These are phyloP conservation scores for Phytophthora chlamydospora DNA, from an alignment of 352 stramenopile species.

Conservation along the genomic window DNA sequence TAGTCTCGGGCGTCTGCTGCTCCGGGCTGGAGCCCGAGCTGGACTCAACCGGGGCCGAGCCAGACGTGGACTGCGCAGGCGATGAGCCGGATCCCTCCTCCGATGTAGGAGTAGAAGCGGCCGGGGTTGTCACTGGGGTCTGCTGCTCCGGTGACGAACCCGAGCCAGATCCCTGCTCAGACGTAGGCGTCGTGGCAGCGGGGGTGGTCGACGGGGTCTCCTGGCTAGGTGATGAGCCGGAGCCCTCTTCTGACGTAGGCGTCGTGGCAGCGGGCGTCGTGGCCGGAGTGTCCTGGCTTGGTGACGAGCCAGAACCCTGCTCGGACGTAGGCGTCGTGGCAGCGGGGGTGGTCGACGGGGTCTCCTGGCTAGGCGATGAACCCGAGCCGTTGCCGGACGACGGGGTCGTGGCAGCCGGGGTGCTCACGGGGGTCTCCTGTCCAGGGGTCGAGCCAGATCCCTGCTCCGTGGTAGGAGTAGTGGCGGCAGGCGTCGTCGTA, in stretches of 20 bases:
- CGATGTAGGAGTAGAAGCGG: slow-evolving; percentile 3
- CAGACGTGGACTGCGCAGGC: slow-evolving; percentile 13
- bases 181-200: slow-evolving; percentile 9
- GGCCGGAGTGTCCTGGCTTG: neutral
- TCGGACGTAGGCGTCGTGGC: slow-evolving; percentile 4
- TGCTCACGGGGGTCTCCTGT: slow-evolving; percentile 15
- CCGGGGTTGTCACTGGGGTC: slow-evolving; percentile 2
- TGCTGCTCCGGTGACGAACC: slow-evolving; percentile 3
- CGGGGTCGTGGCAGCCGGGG: neutral
- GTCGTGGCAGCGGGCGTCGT: slow-evolving; percentile 4
- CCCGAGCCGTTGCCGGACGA: neutral
- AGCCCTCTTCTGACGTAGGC: neutral
- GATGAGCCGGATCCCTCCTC: slow-evolving; percentile 12
- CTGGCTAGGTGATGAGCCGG: slow-evolving; percentile 1
- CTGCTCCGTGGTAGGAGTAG: slow-evolving; percentile 3
- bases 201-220: slow-evolving; percentile 12
- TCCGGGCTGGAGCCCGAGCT: neutral
- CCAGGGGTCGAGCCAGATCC: slow-evolving; percentile 3
- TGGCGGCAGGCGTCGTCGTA: slow-evolving; percentile 12
- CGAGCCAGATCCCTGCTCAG: slow-evolving; percentile 9
- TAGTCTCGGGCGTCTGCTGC: slow-evolving; percentile 1
- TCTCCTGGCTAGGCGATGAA: neutral
- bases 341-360: slow-evolving; percentile 3
- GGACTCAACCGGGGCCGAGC: neutral
- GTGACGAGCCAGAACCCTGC: neutral